Base-by-base conservation (phyloP, 2,329 filamentous ascomycete species). In the Cladosporium sp. region DNA sequence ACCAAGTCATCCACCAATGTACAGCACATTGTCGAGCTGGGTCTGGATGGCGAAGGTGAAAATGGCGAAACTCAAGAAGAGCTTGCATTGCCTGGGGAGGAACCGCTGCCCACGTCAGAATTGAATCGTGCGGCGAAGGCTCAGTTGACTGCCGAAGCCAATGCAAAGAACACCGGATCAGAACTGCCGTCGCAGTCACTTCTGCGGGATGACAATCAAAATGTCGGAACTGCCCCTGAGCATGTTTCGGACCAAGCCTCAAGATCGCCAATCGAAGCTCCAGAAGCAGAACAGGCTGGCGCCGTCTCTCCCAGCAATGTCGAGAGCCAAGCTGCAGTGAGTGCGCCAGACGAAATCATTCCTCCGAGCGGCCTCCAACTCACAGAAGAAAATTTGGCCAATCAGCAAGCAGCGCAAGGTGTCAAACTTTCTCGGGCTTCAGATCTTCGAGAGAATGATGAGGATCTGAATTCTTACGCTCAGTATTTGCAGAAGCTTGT, bases 311-410 rank as follows among this genome's bases (percentile, higher is more conserved):
- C 52, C 10, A 56, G 26, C 16, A 56, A 56, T 21, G 29, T 29
- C 14, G 26, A 56, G 14, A 33, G 26, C 29, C 33, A 26, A 44
- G 16, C 11, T 1, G 63, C 23, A 26, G 57, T 14, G 3, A 26
- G 58, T n/a, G 29, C 18, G 2, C 21, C 35, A 3, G 64, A 67
- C 7, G 59, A 65, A 16, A 57, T 63, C 11, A 56, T 57, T 5
- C 57, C 57, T 37, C 6, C 5, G 55, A 40, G 12, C 6, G 67
- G 21, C 62, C 64, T 64, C 60, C 66, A 72, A 18, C 65, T 78
- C 33, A 78, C 75, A 2, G 71, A 71, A 64, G 74, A 71, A 11
- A 78, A 77, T 55, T 69, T 77, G 18, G 72, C 72, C 31, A 74
- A 68, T 62, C 73, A 75, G 50, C 71, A 77, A 67, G 73, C 71